Conservation (phyloP, 768 basidiomycete genomes). For the Tephrocybe sp. region DNA sequence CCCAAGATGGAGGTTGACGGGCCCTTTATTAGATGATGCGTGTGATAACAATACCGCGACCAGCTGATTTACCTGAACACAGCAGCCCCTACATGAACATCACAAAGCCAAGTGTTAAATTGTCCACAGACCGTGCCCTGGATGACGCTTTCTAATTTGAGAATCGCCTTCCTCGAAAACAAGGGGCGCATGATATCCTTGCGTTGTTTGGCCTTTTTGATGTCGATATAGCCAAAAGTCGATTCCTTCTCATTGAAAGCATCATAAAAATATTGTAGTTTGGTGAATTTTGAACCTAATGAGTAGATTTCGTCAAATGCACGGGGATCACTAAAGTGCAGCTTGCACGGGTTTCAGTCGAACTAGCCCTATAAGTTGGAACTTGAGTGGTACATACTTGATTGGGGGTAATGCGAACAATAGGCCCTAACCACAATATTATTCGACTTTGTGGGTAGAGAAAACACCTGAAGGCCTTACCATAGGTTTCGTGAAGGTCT, state of each 20-base stretch:
- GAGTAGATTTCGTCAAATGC: conserved; percentile 6
- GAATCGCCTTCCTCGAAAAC: conserved; percentile 10
- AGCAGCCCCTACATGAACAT: neutral
- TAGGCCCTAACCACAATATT: neutral
- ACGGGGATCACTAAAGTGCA: conserved; percentile 8
- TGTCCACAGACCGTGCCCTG: conserved; percentile 4
- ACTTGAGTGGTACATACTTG: neutral
- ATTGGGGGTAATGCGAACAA: conserved; percentile 1
- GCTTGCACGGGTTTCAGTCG: neutral
- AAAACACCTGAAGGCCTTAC: neutral
- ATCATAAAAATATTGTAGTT: conserved; percentile 3
- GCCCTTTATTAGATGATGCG: neutral
- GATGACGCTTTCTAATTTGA: conserved; percentile 8
- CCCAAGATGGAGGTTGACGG: conserved; percentile 20
- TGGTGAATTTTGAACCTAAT: conserved; percentile 4
- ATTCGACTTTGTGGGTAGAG: neutral
- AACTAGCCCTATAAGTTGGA: too few relatives aligned
- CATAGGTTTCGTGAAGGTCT: conserved; percentile 9
- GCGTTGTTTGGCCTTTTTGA: conserved; percentile 5
- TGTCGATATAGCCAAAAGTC: conserved; percentile 5
- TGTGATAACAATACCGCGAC: conserved; percentile 1
- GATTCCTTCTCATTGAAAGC: conserved; percentile 6
- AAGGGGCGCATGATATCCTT: conserved; percentile 9
- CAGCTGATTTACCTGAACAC: conserved; percentile 1
- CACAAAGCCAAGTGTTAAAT: neutral